Conservation (phyloP, 75 land plant species). For the Pseudotsuga menziesii region DNA sequence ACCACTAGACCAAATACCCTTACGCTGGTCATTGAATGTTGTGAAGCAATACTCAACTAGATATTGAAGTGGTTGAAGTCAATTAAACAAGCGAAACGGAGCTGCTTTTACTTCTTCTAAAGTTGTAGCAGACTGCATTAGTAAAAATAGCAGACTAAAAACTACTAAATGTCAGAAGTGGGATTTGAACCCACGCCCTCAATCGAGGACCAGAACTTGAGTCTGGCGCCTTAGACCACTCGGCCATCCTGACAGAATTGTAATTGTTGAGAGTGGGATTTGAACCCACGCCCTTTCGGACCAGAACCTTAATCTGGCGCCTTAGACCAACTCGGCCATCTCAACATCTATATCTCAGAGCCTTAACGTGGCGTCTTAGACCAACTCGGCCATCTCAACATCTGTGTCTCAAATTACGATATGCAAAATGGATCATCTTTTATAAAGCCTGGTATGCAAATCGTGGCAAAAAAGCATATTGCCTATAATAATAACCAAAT, state of each 20-base stretch:
- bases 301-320: constrained; percentile 99
- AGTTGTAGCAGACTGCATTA: too few relatives aligned
- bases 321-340: constrained; percentile 99
- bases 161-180: constrained; percentile 49
- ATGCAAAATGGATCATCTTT: too few relatives aligned
- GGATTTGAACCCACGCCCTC: constrained; percentile 91
- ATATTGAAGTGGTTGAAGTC: too few relatives aligned
- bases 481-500: too few relatives aligned
- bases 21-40: too few relatives aligned
- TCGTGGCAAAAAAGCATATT: too few relatives aligned
- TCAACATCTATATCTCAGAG: constrained; percentile 99
- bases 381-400: constrained; percentile 99
- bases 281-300: constrained; percentile 99
- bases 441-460: too few relatives aligned
- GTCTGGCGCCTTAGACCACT: constrained; percentile 99
- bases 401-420: too few relatives aligned
- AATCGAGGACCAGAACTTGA: constrained; percentile 85
- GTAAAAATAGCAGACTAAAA: too few relatives aligned
- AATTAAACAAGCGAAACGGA: too few relatives aligned
- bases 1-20: constrained; percentile 99
- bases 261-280: constrained; percentile 98
- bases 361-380: constrained; percentile 99
- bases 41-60: too few relatives aligned
- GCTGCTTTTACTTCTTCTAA: too few relatives aligned
- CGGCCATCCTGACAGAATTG: constrained; percentile 78